phyloP scores from a whole-genome alignment of 2,329 filamentous ascomycete genomes.

The Annulohypoxylon truncatum region DNA sequence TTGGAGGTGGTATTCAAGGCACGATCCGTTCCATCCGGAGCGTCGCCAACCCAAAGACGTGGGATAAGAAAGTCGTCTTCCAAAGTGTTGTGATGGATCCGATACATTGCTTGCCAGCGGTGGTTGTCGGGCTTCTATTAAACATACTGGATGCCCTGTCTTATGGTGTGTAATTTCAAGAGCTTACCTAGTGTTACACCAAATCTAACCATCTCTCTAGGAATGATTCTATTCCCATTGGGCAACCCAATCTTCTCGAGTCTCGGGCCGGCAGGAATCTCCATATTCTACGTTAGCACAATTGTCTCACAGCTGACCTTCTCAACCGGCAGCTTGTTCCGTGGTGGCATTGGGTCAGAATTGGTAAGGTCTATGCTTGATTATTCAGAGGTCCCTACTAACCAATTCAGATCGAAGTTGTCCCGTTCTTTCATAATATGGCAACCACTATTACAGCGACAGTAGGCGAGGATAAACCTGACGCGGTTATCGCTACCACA shows the following conservation, averaged over 20 bases:
- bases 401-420: conserved; percentile 83
- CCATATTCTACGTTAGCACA: conserved; percentile 98
- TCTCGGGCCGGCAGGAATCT: conserved; percentile 92
- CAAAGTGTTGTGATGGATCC: conserved; percentile 73
- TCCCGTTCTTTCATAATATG: conserved; percentile 99
- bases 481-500: conserved; percentile 92
- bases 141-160: conserved; percentile 96
- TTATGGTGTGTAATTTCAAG: conserved; percentile 70
- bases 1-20: conserved; percentile 40
- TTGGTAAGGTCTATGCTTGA: conserved; percentile 66
- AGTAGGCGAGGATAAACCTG: conserved; percentile 82
- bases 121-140: conserved; percentile 86
- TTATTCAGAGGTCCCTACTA: conserved; percentile 17
- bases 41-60: conserved; percentile 73
- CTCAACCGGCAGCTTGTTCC: conserved; percentile 88
- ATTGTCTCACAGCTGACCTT: conserved; percentile 94
- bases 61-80: conserved; percentile 76
- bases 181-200: background rate
- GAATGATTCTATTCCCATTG: conserved; percentile 94
- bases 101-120: conserved; percentile 80
- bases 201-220: conserved; percentile 52
- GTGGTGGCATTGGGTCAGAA: conserved; percentile 91
- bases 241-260: conserved; percentile 86
- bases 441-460: conserved; percentile 83
- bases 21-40: conserved; percentile 42